These are phyloP conservation scores for Suhomyces maxii DNA, from an alignment of 1,139 yeast species.

Conservation along the genomic window DNA sequence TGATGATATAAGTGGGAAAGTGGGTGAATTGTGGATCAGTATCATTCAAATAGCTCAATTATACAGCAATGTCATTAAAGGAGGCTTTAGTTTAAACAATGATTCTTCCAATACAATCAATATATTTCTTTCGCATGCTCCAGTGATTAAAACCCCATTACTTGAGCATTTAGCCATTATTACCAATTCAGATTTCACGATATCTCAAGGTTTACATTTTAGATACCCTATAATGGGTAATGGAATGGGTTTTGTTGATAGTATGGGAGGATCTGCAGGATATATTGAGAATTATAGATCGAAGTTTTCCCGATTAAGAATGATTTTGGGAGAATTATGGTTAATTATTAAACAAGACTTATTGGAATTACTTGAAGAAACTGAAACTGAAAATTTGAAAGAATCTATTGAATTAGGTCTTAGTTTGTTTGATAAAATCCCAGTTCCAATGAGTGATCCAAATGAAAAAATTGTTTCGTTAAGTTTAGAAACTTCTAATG, in stretches of 20 bases:
- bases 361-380: slow-evolving; percentile 32
- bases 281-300: slow-evolving; percentile 61
- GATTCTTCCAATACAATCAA: slow-evolving; percentile 44
- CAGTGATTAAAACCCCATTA: slow-evolving; percentile 64
- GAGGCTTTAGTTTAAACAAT: not conserved
- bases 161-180: slow-evolving; percentile 67
- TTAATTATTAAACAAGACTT: slow-evolving; percentile 57
- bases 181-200: slow-evolving; percentile 69
- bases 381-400: slow-evolving; percentile 12
- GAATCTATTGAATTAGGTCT: slow-evolving; percentile 50
- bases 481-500: slow-evolving; percentile 28
- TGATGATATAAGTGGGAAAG: slow-evolving; percentile 49
- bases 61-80: slow-evolving; percentile 17
- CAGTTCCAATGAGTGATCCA: slow-evolving; percentile 46
- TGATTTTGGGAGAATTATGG: slow-evolving; percentile 67
- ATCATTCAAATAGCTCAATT: slow-evolving; percentile 67
- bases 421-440: slow-evolving; percentile 65
- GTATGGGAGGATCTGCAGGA: slow-evolving; percentile 33
- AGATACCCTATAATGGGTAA: slow-evolving; percentile 71
- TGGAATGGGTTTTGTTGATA: slow-evolving; percentile 63
- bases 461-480: slow-evolving; percentile 46
- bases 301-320: slow-evolving; percentile 61
- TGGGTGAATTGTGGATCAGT: slow-evolving; percentile 77
- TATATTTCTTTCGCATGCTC: slow-evolving; percentile 66
- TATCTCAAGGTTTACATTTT: slow-evolving; percentile 72